Base-by-base conservation (phyloP, 2,329 filamentous ascomycete genomes). In the Alternaria ventricosa region DNA sequence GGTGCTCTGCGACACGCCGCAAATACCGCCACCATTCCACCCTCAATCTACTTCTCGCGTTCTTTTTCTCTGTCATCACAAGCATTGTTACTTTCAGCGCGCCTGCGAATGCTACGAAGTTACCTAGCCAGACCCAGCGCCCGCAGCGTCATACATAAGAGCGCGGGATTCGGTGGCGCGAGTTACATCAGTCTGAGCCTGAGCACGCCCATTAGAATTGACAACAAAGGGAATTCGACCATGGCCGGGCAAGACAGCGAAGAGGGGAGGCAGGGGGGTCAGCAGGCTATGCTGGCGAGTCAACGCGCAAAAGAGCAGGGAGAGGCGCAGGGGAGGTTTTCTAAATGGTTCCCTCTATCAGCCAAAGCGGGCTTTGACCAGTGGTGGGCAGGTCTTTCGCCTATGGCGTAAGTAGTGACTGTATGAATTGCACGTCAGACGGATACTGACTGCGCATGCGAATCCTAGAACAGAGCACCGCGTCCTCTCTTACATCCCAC, bases 351-450 rank as follows among this genome's bases (percentile, higher is more conserved):
- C 70, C 94, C 96, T 3, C 82, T 98, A 22, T 90, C 94, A 54
- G 97, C 97, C 82, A 96, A 94, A 75, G 94, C 97, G 62, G 95
- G 93, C 15, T 93, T 93, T 67, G 56, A 55, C 33, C 70, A 73
- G 43, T 75, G 94, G 94, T 99, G 96, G 96, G 88, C 90, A 11
- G 90, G 89, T 66, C 83, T 96, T n/a, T 90, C 94, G 1, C 92
- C 96, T 3, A 89, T 91, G 18, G 86, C 89, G 49, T 53, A 22
- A 53, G 49, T 53, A 8, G 4, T 25, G 49, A 20, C 28, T 20
- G 5, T n/a, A 5, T n/a, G 9, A 41, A 23, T 11, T 12, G 30
- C 8, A 25, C 3, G 0, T 23, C 1, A 53, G 8, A 41, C 11
- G 6, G 18, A 2, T 53, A 36, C 49, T 53, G 6, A 53, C 20